phyloP scores from a whole-genome alignment of 306 rosid genomes.

The Citrullus colocynthis region DNA sequence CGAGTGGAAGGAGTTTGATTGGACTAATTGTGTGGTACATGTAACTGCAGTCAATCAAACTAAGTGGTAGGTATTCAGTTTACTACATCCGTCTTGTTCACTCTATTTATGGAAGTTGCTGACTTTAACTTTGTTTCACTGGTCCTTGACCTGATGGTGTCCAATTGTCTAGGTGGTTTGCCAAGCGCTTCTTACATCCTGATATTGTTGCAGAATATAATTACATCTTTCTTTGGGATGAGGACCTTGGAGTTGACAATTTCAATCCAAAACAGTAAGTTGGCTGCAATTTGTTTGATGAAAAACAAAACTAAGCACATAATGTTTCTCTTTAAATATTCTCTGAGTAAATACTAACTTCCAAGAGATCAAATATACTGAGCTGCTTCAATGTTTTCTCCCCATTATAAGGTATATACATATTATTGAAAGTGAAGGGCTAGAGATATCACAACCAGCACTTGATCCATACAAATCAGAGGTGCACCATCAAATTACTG shows the following conservation, averaged over 20 bases:
- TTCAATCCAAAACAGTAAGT: conserved; percentile 61
- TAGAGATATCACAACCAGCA: conserved; percentile 90
- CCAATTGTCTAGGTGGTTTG: conserved; percentile 66
- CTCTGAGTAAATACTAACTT: background rate
- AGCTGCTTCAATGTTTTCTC: conserved; percentile 4
- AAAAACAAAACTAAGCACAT: background rate
- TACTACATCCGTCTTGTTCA: conserved; percentile 6
- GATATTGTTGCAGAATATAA: conserved; percentile 72
- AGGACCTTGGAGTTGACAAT: conserved; percentile 81
- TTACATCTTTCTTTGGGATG: conserved; percentile 95
- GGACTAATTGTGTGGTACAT: conserved; percentile 56
- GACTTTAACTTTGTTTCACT: conserved; percentile 2
- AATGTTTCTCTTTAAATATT: background rate
- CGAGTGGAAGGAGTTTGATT: conserved; percentile 48
- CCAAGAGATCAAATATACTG: background rate
- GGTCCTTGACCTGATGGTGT: conserved; percentile 11
- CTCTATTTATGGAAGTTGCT: background rate
- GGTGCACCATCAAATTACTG: conserved; percentile 87
- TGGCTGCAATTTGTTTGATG: conserved; percentile 3
- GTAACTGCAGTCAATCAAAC: conserved; percentile 53
- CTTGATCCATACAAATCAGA: conserved; percentile 57
- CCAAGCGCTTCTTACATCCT: conserved; percentile 94
- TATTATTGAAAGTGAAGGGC: conserved; percentile 52
- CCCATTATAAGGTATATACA: conserved; percentile 43
- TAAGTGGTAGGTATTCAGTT: conserved; percentile 47